Conservation (phyloP, 306 rosid species). For the Trifolium fragiferum region DNA sequence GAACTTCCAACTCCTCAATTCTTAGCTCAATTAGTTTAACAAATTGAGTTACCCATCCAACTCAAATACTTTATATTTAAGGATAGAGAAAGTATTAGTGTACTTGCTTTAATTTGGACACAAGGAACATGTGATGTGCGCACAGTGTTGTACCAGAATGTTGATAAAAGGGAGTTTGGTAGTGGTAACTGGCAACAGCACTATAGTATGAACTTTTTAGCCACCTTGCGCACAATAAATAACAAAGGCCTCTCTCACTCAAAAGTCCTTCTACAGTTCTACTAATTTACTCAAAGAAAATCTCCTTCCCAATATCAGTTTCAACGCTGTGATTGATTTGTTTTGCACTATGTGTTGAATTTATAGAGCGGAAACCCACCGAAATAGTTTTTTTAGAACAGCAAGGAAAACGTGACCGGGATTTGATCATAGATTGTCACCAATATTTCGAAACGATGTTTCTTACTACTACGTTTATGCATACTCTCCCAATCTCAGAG, state of each 20-base stretch:
- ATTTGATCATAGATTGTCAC: neutral
- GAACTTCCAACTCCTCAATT: too few species aligned
- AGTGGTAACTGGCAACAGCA: constrained; percentile 70
- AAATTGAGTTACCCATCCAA: too few species aligned
- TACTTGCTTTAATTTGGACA: neutral
- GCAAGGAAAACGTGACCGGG: neutral
- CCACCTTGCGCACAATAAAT: constrained; percentile 47
- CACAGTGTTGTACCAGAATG: neutral
- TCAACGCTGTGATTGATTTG: constrained; percentile 20
- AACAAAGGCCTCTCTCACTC: too few species aligned
- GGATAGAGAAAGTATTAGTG: too few species aligned
- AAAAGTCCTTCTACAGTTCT: constrained; percentile 55
- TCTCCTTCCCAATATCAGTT: constrained; percentile 7
- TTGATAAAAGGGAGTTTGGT: constrained; percentile 23
- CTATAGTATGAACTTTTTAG: constrained; percentile 50
- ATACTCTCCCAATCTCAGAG: too few species aligned
- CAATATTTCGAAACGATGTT: constrained; percentile 1
- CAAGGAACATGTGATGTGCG: neutral
- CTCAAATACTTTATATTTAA: too few species aligned
- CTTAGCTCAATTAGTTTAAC: too few species aligned
- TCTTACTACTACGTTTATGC: neutral
- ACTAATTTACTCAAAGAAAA: constrained; percentile 47
- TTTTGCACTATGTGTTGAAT: constrained; percentile 33
- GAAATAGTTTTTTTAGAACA: neutral
- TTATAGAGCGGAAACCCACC: constrained; percentile 27